phyloP scores from a whole-genome alignment of 306 rosid species.

The Leucaena leucocephala region DNA sequence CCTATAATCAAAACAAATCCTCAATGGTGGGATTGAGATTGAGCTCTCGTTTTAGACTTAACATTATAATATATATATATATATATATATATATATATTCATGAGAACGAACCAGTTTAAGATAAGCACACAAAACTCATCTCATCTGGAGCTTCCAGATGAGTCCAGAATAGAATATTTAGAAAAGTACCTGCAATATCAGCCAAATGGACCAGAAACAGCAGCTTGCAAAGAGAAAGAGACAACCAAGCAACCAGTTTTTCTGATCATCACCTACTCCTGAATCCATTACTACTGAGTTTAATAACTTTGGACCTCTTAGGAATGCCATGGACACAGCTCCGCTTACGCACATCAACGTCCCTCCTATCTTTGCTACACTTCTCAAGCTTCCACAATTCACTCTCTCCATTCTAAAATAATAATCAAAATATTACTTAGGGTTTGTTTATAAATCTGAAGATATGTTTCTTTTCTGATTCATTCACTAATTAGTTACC shows the following conservation, averaged over 20 bases:
- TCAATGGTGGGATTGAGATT: no score
- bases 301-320: constrained; percentile 60
- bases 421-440: no score
- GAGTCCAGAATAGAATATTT: no score
- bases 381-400: constrained; percentile 49
- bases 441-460: no score
- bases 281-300: constrained; percentile 14
- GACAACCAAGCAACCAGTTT: constrained; percentile 55
- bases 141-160: no score
- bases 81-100: no score
- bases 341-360: constrained; percentile 54
- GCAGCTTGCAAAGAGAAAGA: constrained; percentile 42
- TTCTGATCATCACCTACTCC: neutral
- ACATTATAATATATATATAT: no score
- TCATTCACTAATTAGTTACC: constrained; percentile 24
- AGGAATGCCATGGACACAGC: constrained; percentile 57
- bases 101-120: no score
- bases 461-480: no score
- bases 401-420: constrained; percentile 44
- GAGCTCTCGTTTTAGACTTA: no score
- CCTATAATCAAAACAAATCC: no score
- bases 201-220: constrained; percentile 60
- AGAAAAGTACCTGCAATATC: constrained; percentile 46
- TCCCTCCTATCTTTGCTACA: constrained; percentile 59
- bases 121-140: no score